Conservation (phyloP, 176 grass and related monocot genomes). For the Tillandsia leiboldiana region DNA sequence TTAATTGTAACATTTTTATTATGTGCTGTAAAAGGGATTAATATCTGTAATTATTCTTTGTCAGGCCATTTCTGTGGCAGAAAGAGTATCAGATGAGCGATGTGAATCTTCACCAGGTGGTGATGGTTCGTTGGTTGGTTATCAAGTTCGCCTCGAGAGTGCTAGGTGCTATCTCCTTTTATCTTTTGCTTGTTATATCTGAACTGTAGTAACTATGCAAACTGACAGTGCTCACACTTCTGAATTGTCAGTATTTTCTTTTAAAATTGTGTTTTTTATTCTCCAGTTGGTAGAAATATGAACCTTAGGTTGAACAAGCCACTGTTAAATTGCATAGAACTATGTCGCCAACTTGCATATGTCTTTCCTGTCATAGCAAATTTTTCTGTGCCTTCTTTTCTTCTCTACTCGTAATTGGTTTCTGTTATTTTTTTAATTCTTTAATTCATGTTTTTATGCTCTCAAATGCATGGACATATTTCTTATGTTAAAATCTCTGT, state of each 20-base stretch:
- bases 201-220: neutral
- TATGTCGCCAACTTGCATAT: neutral
- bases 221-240: neutral
- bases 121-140: conserved; percentile 74
- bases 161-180: conserved; percentile 45
- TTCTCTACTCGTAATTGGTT: neutral
- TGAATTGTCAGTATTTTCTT: neutral
- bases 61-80: conserved; percentile 91
- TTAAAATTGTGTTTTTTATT: neutral
- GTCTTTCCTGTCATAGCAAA: neutral
- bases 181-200: neutral
- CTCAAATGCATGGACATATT: conserved; percentile 6
- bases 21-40: neutral
- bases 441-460: conserved; percentile 9
- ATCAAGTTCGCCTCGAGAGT: conserved; percentile 95
- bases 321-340: neutral
- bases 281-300: neutral
- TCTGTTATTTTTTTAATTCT: conserved; percentile 21
- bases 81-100: conserved; percentile 94
- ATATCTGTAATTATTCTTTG: conserved; percentile 1
- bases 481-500: conserved; percentile 13
- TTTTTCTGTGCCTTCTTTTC: neutral
- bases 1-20: conserved; percentile 5
- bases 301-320: neutral
- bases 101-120: conserved; percentile 93